Conservation (phyloP, 768 basidiomycete species). For the Trametes gibbosa region DNA sequence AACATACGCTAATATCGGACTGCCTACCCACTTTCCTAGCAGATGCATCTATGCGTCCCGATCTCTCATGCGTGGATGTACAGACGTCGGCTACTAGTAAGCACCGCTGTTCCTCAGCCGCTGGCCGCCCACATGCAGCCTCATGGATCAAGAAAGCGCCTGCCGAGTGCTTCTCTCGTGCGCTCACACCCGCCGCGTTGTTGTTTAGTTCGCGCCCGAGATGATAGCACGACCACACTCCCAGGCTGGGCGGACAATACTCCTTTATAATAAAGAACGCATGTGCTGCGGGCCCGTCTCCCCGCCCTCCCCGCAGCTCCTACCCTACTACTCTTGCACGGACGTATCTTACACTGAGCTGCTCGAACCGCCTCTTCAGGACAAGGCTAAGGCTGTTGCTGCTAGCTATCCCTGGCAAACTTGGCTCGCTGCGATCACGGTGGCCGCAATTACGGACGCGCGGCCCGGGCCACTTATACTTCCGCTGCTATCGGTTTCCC, state of each 20-base stretch:
- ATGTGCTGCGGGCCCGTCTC: neutral
- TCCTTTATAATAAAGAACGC: neutral
- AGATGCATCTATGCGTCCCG: too few relatives aligned
- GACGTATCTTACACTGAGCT: neutral
- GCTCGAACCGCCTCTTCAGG: neutral
- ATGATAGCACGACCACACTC: neutral
- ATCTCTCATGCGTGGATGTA: too few relatives aligned
- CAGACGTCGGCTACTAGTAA: too few relatives aligned
- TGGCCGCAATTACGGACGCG: too few relatives aligned
- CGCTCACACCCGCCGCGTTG: conserved; percentile 19
- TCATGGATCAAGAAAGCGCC: neutral
- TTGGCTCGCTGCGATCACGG: neutral
- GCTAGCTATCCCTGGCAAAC: neutral
- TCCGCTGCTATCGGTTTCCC: neutral
- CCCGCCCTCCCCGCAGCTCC: too few relatives aligned
- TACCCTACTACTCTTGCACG: neutral
- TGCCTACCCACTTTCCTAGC: too few relatives aligned
- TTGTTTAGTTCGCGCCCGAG: conserved; percentile 3
- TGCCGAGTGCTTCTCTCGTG: conserved; percentile 7
- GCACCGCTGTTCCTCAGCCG: too few relatives aligned
- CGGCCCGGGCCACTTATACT: neutral
- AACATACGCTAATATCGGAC: too few relatives aligned
- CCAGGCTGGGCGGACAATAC: neutral
- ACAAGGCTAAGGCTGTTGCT: neutral
- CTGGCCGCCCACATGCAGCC: neutral